These are phyloP conservation scores for Tinospora cordifolia DNA, from an alignment of 164 flowering plant genomes.

Conservation along the genomic window DNA sequence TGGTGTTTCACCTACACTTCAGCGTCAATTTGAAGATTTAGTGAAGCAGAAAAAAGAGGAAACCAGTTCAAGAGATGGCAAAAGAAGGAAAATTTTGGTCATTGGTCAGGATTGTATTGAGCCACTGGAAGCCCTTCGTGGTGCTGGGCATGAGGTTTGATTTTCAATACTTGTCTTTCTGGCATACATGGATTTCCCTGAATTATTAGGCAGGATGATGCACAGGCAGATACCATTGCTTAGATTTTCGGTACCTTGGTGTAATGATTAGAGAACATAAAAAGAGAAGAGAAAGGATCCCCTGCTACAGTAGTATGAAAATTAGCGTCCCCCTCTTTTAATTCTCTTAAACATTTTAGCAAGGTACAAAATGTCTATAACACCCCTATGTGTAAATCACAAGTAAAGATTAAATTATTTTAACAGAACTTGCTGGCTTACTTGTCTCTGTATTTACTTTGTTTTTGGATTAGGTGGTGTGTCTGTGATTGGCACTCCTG, in stretches of 20 bases:
- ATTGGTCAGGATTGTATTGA: constrained; percentile 85
- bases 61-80: constrained; percentile 19
- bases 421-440: too few relatives aligned
- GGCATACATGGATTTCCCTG: neutral
- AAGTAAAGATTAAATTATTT: too few relatives aligned
- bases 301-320: too few relatives aligned
- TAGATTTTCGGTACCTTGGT: neutral
- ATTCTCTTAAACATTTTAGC: too few relatives aligned
- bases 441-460: too few relatives aligned
- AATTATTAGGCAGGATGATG: neutral
- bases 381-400: too few relatives aligned
- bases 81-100: constrained; percentile 53
- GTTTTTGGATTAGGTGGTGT: too few relatives aligned
- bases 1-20: constrained; percentile 77
- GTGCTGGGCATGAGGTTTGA: constrained; percentile 66
- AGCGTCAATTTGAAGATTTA: constrained; percentile 69
- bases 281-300: too few relatives aligned
- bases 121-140: constrained; percentile 80
- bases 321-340: too few relatives aligned
- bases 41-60: constrained; percentile 36
- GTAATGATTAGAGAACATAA: too few relatives aligned
- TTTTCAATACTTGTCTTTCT: neutral
- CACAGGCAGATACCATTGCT: neutral
- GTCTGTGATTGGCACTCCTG: too few relatives aligned
- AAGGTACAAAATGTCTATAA: too few relatives aligned